Conservation (phyloP, 371 early-diverging fungal species). For the Batkoa obscura region DNA sequence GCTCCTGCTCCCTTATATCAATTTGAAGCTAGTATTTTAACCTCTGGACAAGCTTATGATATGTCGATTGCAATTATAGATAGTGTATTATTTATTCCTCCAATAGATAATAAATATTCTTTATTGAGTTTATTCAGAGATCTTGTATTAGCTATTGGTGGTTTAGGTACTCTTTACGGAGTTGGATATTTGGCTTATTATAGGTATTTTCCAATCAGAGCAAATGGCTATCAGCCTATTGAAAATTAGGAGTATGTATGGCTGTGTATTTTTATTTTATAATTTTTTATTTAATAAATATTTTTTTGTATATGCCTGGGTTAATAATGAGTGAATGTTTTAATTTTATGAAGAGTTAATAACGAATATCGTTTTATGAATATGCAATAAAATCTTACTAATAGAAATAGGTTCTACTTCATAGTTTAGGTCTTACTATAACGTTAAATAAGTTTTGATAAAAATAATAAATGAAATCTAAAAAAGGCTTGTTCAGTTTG, state of each 20-base stretch:
- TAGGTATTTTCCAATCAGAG: background rate
- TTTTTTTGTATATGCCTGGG: no score
- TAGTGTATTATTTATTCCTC: background rate
- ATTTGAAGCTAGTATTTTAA: background rate
- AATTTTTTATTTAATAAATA: no score
- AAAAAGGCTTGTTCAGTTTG: no score
- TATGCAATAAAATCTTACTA: no score
- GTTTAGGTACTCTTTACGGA: background rate
- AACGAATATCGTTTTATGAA: no score
- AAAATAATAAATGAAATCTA: background rate
- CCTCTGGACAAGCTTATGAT: conserved; percentile 3
- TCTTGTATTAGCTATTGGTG: background rate
- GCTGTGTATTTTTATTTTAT: no score
- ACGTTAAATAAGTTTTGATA: background rate
- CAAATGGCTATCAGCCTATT: conserved; percentile 1
- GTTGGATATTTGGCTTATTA: background rate
- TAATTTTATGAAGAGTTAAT: no score
- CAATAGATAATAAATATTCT: background rate
- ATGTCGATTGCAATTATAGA: background rate
- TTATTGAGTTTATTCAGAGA: background rate
- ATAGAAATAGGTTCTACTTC: no score
- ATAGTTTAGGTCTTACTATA: no score
- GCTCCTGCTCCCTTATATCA: background rate
- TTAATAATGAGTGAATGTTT: no score
- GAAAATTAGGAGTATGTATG: no score